These are phyloP conservation scores for Ophiostoma novo-ulmi DNA, from an alignment of 2,329 filamentous ascomycete genomes.

Conservation along the genomic window DNA sequence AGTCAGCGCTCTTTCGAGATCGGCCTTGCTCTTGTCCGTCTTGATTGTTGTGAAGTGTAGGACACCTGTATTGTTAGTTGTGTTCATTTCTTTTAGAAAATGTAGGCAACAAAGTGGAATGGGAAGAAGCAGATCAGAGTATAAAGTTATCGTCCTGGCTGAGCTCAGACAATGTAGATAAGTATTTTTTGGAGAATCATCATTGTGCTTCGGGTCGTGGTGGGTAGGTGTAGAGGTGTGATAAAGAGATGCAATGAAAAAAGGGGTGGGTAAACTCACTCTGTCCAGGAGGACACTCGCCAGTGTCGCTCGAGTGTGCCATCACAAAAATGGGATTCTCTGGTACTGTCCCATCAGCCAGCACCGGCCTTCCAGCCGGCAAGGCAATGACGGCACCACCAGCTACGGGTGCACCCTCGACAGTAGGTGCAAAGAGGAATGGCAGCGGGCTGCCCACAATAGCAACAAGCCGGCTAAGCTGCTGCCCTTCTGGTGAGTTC, in stretches of 20 bases:
- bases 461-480: slow-evolving; percentile 57
- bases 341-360: slow-evolving; percentile 36
- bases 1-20: slow-evolving; percentile 40
- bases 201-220: slow-evolving; percentile 45
- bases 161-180: slow-evolving; percentile 99
- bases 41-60: slow-evolving; percentile 41
- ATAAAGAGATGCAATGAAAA: neutral
- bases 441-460: slow-evolving; percentile 63
- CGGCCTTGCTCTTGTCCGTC: slow-evolving; percentile 34
- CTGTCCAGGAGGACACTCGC: slow-evolving; percentile 83
- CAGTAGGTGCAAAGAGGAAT: slow-evolving; percentile 61
- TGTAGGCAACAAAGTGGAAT: slow-evolving; percentile 16
- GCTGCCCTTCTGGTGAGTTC: slow-evolving; percentile 5
- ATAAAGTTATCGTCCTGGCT: slow-evolving; percentile 69
- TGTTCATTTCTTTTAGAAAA: neutral
- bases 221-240: slow-evolving; percentile 12
- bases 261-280: slow-evolving; percentile 59
- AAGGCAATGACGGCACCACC: slow-evolving; percentile 68
- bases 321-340: slow-evolving; percentile 53
- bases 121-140: slow-evolving; percentile 29
- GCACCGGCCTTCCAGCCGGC: slow-evolving; percentile 53
- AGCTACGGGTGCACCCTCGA: slow-evolving; percentile 71
- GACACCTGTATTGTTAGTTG: slow-evolving; percentile 31
- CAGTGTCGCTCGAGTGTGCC: slow-evolving; percentile 82
- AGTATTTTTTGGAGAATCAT: slow-evolving; percentile 88